Evolutionary conservation across 495 filamentous ascomycete genomes (phyloP).

Genomic region (Jackrogersella multiformis): DNA sequence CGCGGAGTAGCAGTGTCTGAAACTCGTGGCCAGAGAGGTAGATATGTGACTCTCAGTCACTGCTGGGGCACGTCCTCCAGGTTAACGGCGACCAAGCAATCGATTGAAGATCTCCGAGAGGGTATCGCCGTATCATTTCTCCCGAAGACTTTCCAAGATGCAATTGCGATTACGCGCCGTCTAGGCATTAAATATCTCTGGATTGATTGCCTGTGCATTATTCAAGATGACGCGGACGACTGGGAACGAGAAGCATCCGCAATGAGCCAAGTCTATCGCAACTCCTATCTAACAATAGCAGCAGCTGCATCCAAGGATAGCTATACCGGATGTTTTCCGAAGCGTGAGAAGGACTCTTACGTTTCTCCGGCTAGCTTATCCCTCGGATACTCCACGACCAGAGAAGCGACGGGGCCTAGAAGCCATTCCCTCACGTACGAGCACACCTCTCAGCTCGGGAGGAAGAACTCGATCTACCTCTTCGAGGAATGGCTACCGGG

Average conservation of each 20-base stretch:
- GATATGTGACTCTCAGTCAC: too few relatives aligned
- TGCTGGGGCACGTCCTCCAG: too few relatives aligned
- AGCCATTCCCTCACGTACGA: constrained; percentile 17
- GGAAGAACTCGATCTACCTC: constrained; percentile 9
- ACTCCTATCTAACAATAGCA: constrained; percentile 41
- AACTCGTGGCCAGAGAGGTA: too few relatives aligned
- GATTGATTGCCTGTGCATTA: too few relatives aligned
- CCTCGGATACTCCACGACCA: constrained; percentile 6
- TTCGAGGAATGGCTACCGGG: constrained; percentile 34
- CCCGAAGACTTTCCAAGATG: too few relatives aligned
- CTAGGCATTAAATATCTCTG: constrained; percentile 47
- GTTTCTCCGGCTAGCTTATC: constrained; percentile 16
- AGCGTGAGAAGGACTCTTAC: constrained; percentile 18
- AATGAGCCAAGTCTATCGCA: constrained; percentile 45
- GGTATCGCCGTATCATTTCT: constrained; percentile 29
- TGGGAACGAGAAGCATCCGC: constrained; percentile 42
- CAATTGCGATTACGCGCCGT: too few relatives aligned
- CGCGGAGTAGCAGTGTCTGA: too few relatives aligned
- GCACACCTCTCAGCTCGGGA: background rate
- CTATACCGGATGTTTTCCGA: constrained; percentile 16
- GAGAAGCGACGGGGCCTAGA: constrained; percentile 19
- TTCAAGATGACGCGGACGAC: too few relatives aligned
- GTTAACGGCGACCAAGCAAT: constrained; percentile 24
- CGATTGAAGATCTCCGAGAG: constrained; percentile 12
- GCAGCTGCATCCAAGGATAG: constrained; percentile 28